Evolutionary conservation across 2,329 filamentous ascomycete genomes (phyloP).

Genomic region (Aspergillus aculeatinus): DNA sequence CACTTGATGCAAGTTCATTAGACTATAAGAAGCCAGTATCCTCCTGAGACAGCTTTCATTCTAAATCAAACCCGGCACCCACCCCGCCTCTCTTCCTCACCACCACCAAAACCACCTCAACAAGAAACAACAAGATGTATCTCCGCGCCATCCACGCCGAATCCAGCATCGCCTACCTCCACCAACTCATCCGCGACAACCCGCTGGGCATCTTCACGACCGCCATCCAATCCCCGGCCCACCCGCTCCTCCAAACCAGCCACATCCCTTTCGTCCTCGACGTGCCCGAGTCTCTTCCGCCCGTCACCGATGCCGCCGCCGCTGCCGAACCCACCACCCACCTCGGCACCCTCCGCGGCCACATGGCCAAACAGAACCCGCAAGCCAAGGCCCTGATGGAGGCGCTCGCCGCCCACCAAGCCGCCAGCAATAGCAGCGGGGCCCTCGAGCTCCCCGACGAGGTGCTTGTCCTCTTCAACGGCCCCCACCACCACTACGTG

Average conservation of each 20-base stretch:
- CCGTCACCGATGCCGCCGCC: conserved; percentile 13
- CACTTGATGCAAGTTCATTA: neutral
- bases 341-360: conserved; percentile 52
- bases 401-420: conserved; percentile 27
- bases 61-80: neutral
- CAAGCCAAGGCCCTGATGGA: conserved; percentile 63
- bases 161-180: conserved; percentile 47
- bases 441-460: conserved; percentile 46
- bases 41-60: neutral
- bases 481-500: conserved; percentile 61
- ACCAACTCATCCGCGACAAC: conserved; percentile 57
- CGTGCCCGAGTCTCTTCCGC: conserved; percentile 21
- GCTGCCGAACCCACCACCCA: conserved; percentile 27
- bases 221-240: conserved; percentile 52
- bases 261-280: conserved; percentile 65
- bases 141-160: conserved; percentile 57
- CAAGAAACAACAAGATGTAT: conserved; percentile 51
- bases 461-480: conserved; percentile 63
- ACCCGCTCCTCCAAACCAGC: conserved; percentile 57
- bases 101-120: neutral
- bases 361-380: conserved; percentile 63
- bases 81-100: neutral
- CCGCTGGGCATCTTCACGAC: conserved; percentile 65
- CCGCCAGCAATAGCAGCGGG: conserved; percentile 25
- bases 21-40: neutral